These are phyloP conservation scores for Populus hybrid DNA, from an alignment of 441 rosid species.

Conservation along the genomic window DNA sequence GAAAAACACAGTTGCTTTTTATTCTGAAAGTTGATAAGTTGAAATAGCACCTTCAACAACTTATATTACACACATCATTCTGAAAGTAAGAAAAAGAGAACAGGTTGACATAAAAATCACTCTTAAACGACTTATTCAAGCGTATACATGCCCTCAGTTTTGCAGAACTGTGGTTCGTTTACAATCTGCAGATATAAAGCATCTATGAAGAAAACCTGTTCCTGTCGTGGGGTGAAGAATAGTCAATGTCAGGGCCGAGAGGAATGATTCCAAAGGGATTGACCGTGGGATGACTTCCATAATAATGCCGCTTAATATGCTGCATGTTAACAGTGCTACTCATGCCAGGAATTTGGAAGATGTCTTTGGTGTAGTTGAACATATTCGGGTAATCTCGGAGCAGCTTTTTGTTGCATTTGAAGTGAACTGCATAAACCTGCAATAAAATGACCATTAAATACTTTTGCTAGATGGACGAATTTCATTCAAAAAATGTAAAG, in stretches of 20 bases:
- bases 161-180: background rate
- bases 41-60: background rate
- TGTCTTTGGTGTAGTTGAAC: slow-evolving; percentile 78
- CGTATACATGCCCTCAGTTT: background rate
- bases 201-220: slow-evolving; percentile 40
- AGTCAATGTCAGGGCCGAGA: slow-evolving; percentile 61
- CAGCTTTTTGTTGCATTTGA: slow-evolving; percentile 88
- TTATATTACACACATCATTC: no score
- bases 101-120: background rate
- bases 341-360: slow-evolving; percentile 66
- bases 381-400: slow-evolving; percentile 74
- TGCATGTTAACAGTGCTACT: slow-evolving; percentile 61
- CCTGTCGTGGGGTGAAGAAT: slow-evolving; percentile 57
- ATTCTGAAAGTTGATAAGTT: background rate
- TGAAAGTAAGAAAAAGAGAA: background rate
- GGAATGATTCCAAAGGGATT: slow-evolving; percentile 74
- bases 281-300: slow-evolving; percentile 82
- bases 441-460: background rate
- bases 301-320: slow-evolving; percentile 80
- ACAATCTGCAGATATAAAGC: background rate
- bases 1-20: background rate
- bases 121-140: background rate
- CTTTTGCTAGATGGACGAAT: background rate
- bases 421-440: slow-evolving; percentile 84
- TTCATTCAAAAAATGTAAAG: background rate